Evolutionary conservation across 225 moss, liverwort and hornwort genomes (phyloP).

Genomic region (Marchantia paleacea): DNA sequence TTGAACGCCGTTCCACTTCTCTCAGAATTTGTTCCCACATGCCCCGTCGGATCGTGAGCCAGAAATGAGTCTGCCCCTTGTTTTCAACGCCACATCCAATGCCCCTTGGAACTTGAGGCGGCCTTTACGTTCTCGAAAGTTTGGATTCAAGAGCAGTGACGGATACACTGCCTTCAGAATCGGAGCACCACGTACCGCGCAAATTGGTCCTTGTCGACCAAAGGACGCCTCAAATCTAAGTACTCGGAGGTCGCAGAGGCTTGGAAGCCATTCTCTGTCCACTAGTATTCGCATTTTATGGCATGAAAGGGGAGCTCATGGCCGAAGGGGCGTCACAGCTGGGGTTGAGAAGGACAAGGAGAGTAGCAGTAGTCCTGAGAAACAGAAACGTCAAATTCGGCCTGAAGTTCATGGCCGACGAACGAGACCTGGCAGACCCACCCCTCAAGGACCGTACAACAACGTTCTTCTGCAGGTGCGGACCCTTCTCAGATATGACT

Average conservation of each 20-base stretch:
- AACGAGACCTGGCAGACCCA: conserved; percentile 28
- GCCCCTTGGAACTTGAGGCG: conserved; percentile 7
- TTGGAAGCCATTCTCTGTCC: background rate
- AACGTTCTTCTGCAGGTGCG: conserved; percentile 34
- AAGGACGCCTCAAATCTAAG: background rate
- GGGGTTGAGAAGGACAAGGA: conserved; percentile 4
- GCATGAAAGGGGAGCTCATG: background rate
- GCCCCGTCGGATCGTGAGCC: conserved; percentile 4
- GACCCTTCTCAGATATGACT: background rate
- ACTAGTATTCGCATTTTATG: background rate
- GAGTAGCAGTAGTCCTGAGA: background rate
- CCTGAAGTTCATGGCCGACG: conserved; percentile 28
- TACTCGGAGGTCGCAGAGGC: too few relatives aligned
- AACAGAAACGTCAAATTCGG: conserved; percentile 2
- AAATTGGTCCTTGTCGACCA: background rate
- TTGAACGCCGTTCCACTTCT: background rate
- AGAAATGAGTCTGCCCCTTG: conserved; percentile 7
- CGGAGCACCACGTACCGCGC: background rate
- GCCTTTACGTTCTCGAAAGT: background rate
- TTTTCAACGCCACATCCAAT: background rate
- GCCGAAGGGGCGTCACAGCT: conserved; percentile 7
- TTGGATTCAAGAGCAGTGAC: background rate
- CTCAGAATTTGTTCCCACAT: background rate
- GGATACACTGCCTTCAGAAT: background rate
- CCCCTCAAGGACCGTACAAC: conserved; percentile 11